Evolutionary conservation across 2,329 filamentous ascomycete species (phyloP), one percentile per base, ranked within the genome.

Genomic region (Beauveria scarabaeidicola): DNA sequence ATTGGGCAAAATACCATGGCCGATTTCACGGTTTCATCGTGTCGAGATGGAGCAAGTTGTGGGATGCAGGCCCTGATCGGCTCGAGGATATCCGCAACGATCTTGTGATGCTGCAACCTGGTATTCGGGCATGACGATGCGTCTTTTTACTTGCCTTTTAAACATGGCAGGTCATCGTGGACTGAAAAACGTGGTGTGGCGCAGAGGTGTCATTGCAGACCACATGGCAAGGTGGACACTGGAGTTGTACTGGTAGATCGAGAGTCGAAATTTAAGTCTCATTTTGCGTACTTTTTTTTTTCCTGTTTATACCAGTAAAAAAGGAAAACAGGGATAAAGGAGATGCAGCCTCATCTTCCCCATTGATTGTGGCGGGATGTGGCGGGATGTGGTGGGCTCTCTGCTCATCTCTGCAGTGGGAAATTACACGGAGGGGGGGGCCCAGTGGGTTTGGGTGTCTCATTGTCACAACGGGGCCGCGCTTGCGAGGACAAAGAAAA

Each of bases 181-280:
- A 52, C 19, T 36, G 7, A 29, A 41, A 50, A 58, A 58, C 55
- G 55, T 58, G 55, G 55, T 51, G 46, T 58, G 46, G 55, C 55
- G 55, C 25, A 56, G 21, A 44, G 19, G 48, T 17, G 41, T 3
- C 41, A 56, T 23, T n/a, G 52, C 27, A 48, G 32, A 43, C 54
- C 55, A 58, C 55, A 58, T 43, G 55, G 55, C 55, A 36, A 17
- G 43, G 46, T 58, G 55, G 55, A 29, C 36, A 58, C 32, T 15
- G 29, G 43, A 38, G 27, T 13, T 19, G 36, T 19, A 17, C 17
- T 9, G 8, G 48, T 23, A 15, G 19, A 17, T 38, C 15, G n/a
- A 46, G 40, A 27, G 11, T 44, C 44, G 41, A 25, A 47, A 29
- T 13, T 27, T 27, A 32, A 48, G 29, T 41, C 23, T 11, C 29